Percentiles rank a stretch among this genome's conserved stretches.
phyloP scores from a whole-genome alignment of 306 rosid species.

The Cucurbita maxima region DNA sequence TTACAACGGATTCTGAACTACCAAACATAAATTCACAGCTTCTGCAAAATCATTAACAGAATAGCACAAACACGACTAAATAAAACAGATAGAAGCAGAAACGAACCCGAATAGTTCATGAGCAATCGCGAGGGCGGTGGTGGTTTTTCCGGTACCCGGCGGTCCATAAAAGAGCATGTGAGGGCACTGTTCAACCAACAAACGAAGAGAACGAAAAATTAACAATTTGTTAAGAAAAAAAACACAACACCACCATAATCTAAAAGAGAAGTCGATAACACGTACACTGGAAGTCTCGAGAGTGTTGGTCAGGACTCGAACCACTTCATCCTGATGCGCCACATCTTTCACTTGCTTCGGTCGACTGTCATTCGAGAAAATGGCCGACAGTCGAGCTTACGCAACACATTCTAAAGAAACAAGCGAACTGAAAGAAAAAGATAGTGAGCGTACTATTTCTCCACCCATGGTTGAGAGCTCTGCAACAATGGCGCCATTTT shows the following conservation, averaged over 20 bases:
- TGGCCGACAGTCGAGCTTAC: background rate
- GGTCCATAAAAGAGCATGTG: conserved; percentile 98
- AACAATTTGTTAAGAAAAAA: background rate
- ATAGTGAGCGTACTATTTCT: conserved; percentile 48
- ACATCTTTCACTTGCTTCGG: conserved; percentile 89
- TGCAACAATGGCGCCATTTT: conserved; percentile 65
- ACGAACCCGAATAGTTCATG: conserved; percentile 73
- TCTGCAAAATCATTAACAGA: background rate
- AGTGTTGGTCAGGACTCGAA: conserved; percentile 82
- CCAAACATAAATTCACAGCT: background rate
- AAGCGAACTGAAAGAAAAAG: background rate
- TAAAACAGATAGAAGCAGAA: background rate
- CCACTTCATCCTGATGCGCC: conserved; percentile 90
- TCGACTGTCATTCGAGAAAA: conserved; percentile 31
- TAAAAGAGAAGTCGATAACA: background rate
- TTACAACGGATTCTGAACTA: background rate
- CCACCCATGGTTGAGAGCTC: conserved; percentile 88
- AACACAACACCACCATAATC: background rate
- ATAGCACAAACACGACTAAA: background rate
- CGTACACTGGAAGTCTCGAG: conserved; percentile 69
- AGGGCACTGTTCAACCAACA: conserved; percentile 41
- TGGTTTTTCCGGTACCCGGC: conserved; percentile 90
- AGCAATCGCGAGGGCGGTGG: conserved; percentile 82
- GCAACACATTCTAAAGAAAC: background rate
- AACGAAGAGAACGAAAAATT: background rate